Conservation (phyloP, 2,329 filamentous ascomycete genomes). For the Colletotrichum sp. region DNA sequence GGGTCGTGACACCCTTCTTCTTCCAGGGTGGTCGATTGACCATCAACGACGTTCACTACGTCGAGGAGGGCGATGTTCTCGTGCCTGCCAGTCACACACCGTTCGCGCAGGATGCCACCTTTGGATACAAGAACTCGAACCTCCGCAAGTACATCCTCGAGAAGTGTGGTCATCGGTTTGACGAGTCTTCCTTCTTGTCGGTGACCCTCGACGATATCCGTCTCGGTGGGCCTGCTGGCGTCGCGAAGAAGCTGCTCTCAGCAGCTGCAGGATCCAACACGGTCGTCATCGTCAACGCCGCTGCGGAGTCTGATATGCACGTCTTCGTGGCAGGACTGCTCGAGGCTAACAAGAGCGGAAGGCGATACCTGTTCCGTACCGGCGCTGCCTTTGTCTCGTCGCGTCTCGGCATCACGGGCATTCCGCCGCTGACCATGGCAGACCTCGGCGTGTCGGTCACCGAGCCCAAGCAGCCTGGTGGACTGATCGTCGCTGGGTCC, state of each 20-base stretch:
- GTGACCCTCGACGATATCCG: conserved; percentile 48
- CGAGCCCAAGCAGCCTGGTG: conserved; percentile 36
- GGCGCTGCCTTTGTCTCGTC: conserved; percentile 50
- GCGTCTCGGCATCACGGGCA: conserved; percentile 55
- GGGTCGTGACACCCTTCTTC: conserved; percentile 64
- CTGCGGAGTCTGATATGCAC: conserved; percentile 58
- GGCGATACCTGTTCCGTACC: conserved; percentile 42
- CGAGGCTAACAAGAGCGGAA: conserved; percentile 32
- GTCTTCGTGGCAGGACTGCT: conserved; percentile 57
- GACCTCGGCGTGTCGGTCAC: conserved; percentile 41
- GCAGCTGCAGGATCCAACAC: conserved; percentile 26
- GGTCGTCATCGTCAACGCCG: conserved; percentile 58
- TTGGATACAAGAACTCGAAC: conserved; percentile 61
- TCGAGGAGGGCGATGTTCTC: conserved; percentile 52
- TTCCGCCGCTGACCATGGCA: conserved; percentile 51
- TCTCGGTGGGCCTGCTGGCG: conserved; percentile 29
- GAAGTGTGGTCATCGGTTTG: conserved; percentile 40
- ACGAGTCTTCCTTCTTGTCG: conserved; percentile 27
- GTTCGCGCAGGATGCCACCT: conserved; percentile 62
- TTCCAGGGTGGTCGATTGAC: conserved; percentile 63
- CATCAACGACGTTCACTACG: conserved; percentile 63
- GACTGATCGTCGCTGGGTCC: conserved; percentile 59
- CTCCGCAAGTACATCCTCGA: conserved; percentile 58
- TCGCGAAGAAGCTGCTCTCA: conserved; percentile 28
- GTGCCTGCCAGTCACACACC: conserved; percentile 58